Evolutionary conservation across 2,329 filamentous ascomycete genomes (phyloP).

Genomic region (Aureobasidium sp.): DNA sequence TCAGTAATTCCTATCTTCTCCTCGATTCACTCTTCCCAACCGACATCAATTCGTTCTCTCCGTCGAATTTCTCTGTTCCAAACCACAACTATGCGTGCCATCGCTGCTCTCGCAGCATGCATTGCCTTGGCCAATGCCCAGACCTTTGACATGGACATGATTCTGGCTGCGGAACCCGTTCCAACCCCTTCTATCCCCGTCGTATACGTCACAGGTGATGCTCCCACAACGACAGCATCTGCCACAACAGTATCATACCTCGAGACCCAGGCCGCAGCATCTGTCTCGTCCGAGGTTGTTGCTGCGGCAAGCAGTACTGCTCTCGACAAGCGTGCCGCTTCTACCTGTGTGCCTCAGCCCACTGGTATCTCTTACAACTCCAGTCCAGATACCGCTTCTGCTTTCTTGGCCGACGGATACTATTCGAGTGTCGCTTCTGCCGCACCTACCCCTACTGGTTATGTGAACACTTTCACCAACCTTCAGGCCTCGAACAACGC

Average conservation of each 20-base stretch:
- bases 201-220: constrained; percentile 8
- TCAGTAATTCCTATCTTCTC: too few relatives aligned
- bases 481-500: constrained; percentile 17
- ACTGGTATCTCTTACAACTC: constrained; percentile 5
- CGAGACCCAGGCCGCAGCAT: not conserved
- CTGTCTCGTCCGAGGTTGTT: not conserved
- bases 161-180: not conserved
- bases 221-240: not conserved
- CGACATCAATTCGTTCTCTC: not conserved
- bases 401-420: constrained; percentile 15
- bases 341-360: constrained; percentile 15
- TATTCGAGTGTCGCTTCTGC: constrained; percentile 16
- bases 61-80: too few relatives aligned
- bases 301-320: not conserved
- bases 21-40: too few relatives aligned
- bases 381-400: constrained; percentile 16
- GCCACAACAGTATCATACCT: not conserved
- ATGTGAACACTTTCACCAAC: constrained; percentile 18
- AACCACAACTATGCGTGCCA: not conserved
- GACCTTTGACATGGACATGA: constrained; percentile 18
- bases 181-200: constrained; percentile 6
- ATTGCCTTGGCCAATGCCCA: constrained; percentile 15
- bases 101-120: not conserved
- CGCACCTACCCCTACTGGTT: constrained; percentile 16
- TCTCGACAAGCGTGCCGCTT: not conserved